phyloP scores from a whole-genome alignment of 2,329 filamentous ascomycete species.

The Calonectria crousiana region DNA sequence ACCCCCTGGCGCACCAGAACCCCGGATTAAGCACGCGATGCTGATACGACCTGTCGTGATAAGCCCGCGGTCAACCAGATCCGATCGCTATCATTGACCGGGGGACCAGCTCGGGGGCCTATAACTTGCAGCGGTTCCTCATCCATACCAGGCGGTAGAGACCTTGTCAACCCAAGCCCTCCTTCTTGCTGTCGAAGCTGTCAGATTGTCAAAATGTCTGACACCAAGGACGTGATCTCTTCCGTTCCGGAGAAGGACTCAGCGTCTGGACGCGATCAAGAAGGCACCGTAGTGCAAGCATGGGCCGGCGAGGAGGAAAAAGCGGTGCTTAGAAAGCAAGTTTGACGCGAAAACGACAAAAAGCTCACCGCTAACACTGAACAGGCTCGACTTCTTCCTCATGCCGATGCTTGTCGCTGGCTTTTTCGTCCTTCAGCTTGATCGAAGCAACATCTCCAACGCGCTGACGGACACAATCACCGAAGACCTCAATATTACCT shows the following conservation, averaged over 20 bases:
- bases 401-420: constrained; percentile 60
- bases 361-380: background rate
- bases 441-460: constrained; percentile 55
- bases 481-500: constrained; percentile 59
- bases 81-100: background rate
- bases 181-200: no score
- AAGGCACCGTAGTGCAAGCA: background rate
- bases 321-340: constrained; percentile 38
- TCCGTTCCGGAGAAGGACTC: constrained; percentile 1
- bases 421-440: constrained; percentile 58
- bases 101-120: background rate
- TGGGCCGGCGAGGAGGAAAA: constrained; percentile 32
- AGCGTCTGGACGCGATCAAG: background rate
- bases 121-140: constrained; percentile 7
- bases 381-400: constrained; percentile 50
- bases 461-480: constrained; percentile 63
- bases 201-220: background rate
- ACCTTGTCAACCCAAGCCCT: no score
- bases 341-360: background rate
- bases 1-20: background rate
- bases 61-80: background rate
- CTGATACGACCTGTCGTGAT: constrained; percentile 2
- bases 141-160: background rate
- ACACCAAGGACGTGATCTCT: background rate
- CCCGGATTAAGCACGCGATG: constrained; percentile 23